phyloP scores from a whole-genome alignment of 1,139 yeast genomes.

The Tardiomyces depauwii region DNA sequence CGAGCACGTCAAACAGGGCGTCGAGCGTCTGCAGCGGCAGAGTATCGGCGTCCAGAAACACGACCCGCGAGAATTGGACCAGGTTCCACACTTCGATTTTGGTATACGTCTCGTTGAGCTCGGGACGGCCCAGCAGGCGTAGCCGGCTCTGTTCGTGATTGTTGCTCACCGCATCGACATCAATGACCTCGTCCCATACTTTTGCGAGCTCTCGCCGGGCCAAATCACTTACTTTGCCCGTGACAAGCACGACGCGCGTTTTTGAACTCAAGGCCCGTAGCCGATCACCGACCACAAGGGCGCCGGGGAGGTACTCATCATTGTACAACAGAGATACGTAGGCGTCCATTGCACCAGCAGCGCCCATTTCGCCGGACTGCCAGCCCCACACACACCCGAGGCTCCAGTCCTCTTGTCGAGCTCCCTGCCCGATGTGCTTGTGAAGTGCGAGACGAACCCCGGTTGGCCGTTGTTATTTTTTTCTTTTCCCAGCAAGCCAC shows the following conservation, averaged over 20 bases:
- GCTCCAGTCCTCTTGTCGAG: too few relatives aligned
- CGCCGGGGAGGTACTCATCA: slow-evolving; percentile 65
- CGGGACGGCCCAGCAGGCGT: slow-evolving; percentile 54
- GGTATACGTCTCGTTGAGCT: slow-evolving; percentile 57
- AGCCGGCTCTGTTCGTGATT: slow-evolving; percentile 28
- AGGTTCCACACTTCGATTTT: slow-evolving; percentile 67
- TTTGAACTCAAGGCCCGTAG: slow-evolving; percentile 13
- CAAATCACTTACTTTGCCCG: slow-evolving; percentile 17
- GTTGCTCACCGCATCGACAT: slow-evolving; percentile 21
- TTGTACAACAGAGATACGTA: slow-evolving; percentile 58
- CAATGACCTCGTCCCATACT: slow-evolving; percentile 24
- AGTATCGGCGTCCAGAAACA: slow-evolving; percentile 78
- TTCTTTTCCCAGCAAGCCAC: too few relatives aligned
- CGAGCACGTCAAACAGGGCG: slow-evolving; percentile 28
- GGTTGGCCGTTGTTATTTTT: too few relatives aligned
- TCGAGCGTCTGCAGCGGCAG: slow-evolving; percentile 43
- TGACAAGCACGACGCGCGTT: slow-evolving; percentile 24
- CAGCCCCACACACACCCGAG: too few relatives aligned
- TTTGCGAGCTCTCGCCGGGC: slow-evolving; percentile 15
- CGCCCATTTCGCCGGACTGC: too few relatives aligned
- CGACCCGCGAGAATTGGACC: slow-evolving; percentile 44
- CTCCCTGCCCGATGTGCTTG: too few relatives aligned
- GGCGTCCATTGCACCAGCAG: slow-evolving; percentile 26
- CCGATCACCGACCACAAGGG: slow-evolving; percentile 47
- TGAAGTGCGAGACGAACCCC: too few relatives aligned